A percentile compares a stretch with the other conserved stretches of the same genome.
phyloP scores from a whole-genome alignment of 495 filamentous ascomycete species.

The Aspergillus panamensis region DNA sequence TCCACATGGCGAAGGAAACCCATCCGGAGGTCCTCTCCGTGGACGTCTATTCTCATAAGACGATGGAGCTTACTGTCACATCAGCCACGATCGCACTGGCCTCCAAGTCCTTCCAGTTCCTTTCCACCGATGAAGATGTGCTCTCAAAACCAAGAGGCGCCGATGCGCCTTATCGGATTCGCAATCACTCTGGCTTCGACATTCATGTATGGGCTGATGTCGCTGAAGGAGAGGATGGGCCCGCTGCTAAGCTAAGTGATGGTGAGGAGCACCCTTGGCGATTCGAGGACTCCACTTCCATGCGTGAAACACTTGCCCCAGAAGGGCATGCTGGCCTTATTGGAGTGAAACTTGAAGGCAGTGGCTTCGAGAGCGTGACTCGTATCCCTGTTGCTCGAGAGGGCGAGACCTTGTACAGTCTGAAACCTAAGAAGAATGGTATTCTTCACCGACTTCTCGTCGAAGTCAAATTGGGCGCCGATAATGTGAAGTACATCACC shows the following conservation, averaged over 20 bases:
- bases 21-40: conserved; percentile 73
- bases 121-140: conserved; percentile 86
- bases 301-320: conserved; percentile 84
- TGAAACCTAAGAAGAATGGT: conserved; percentile 77
- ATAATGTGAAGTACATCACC: conserved; percentile 97
- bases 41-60: conserved; percentile 82
- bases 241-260: conserved; percentile 77
- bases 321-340: conserved; percentile 76
- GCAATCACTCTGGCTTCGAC: conserved; percentile 93
- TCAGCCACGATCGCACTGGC: conserved; percentile 90
- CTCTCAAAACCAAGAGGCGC: conserved; percentile 87
- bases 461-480: conserved; percentile 80
- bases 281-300: conserved; percentile 91
- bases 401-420: conserved; percentile 82
- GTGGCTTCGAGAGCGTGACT: conserved; percentile 85
- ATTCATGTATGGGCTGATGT: conserved; percentile 77
- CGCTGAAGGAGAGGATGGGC: conserved; percentile 55
- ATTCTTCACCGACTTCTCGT: conserved; percentile 86
- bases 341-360: conserved; percentile 81
- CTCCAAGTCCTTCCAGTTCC: conserved; percentile 88
- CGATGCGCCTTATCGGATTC: conserved; percentile 89
- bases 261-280: conserved; percentile 93
- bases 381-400: conserved; percentile 90
- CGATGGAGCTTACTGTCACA: conserved; percentile 86
- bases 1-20: conserved; percentile 78